Evolutionary conservation across 169 alveolate species (phyloP), one percentile per base, ranked within the genome.

Genomic region (Cystoisospora suis): DNA sequence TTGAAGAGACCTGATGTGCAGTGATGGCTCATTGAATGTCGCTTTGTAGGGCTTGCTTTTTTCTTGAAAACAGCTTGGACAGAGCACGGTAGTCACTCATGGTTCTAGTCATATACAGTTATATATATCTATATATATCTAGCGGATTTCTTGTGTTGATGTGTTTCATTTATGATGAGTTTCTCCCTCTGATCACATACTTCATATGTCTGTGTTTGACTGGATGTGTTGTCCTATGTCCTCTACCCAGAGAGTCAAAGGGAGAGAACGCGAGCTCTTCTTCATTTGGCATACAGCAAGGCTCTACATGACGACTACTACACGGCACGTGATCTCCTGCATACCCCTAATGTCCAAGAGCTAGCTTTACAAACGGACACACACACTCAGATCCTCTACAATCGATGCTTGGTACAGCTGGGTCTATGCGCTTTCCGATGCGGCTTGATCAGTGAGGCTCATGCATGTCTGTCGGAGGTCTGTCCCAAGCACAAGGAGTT

Each of bases 381-480:
- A 53, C 93, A 94, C 34, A 97, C 98, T 85, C 99, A 98, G 96
- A 97, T 98, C 47, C 93, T 98, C 88, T 97, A 97, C 94, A 99
- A 99, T 93, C 94, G 99, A 88, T 95, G 97, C 89, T 91, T 98
- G 61, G 99, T 98, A 0, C 99, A 98, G 94, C 93, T 98, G 88
- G 99, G 99, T 3, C 95, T 99, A 47, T 96, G 99, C 81, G 99
- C 99, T 36, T 99, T 98, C 96, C 95, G 99, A 65, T 93, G 94
- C 90, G 99, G 99, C 0, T 93, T 94, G 80, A 96, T 98, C 88
- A 95, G 95, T 29, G 95, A 93, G 23, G 95, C 95, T 15, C 95
- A 93, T 86, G 95, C 96, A 40, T 96, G 97, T 90, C 94, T 98
- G 32, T 96, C 97, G 89, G 99, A 98, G 81, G 95, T 98, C 23